Percentiles rank a stretch among this genome's conserved stretches.
phyloP scores from a whole-genome alignment of 2,329 filamentous ascomycete genomes.

The Xylaria sp. region DNA sequence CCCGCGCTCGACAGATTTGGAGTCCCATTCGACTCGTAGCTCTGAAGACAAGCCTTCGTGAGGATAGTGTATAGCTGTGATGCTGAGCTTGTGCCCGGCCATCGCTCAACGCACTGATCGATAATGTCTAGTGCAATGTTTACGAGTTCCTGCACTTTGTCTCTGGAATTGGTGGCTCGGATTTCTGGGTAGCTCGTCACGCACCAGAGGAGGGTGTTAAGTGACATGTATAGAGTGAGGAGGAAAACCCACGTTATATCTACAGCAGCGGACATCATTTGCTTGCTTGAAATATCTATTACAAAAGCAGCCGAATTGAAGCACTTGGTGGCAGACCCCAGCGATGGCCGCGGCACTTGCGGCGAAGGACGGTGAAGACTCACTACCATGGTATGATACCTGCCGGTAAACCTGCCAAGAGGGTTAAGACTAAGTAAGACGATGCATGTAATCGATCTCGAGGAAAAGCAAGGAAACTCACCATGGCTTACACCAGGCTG shows the following conservation, averaged over 20 bases:
- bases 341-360: constrained; percentile 79
- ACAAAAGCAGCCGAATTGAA: constrained; percentile 79
- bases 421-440: not conserved
- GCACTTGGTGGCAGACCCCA: constrained; percentile 72
- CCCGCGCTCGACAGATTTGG: constrained; percentile 33
- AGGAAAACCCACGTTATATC: constrained; percentile 95
- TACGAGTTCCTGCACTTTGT: constrained; percentile 72
- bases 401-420: constrained; percentile 51
- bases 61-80: constrained; percentile 83
- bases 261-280: constrained; percentile 68
- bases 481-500: constrained; percentile 72
- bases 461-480: constrained; percentile 39
- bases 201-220: constrained; percentile 89
- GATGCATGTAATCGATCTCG: not conserved
- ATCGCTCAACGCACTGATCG: constrained; percentile 73
- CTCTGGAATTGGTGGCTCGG: constrained; percentile 62
- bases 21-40: constrained; percentile 62
- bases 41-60: constrained; percentile 77
- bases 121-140: constrained; percentile 73
- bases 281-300: constrained; percentile 72
- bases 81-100: constrained; percentile 84
- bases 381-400: constrained; percentile 83
- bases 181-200: constrained; percentile 76
- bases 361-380: constrained; percentile 87
- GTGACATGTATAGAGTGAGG: constrained; percentile 79